Evolutionary conservation across 164 flowering plant species (phyloP).

Genomic region (Macadamia tetraphylla): DNA sequence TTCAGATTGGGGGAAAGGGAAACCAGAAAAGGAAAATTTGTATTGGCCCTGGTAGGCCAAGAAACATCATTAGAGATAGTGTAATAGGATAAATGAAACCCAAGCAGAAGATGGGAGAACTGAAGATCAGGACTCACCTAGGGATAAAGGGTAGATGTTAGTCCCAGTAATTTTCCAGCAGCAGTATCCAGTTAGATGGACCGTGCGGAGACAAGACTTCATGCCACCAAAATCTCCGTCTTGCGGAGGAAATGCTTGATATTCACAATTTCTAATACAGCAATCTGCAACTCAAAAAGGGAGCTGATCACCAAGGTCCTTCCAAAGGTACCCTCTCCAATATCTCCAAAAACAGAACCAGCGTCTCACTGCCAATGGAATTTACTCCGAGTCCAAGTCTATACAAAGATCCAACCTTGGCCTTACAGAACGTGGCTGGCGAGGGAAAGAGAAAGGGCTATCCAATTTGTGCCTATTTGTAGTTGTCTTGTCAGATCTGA

Average conservation of each 20-base stretch:
- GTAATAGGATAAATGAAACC: neutral
- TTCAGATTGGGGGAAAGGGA: neutral
- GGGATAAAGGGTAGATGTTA: too few species aligned
- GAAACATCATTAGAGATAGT: too few species aligned
- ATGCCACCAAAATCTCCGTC: neutral
- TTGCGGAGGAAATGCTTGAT: neutral
- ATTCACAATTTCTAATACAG: neutral
- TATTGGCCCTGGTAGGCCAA: neutral
- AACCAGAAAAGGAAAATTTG: neutral
- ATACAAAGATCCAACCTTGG: constrained; percentile 66
- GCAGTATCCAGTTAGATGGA: neutral
- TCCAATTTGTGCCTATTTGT: constrained; percentile 51
- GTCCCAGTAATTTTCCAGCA: neutral
- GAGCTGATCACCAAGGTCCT: neutral
- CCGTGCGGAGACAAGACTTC: neutral
- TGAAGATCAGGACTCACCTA: neutral
- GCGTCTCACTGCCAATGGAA: neutral
- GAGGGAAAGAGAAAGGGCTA: constrained; percentile 70
- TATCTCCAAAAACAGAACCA: neutral
- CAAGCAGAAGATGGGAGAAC: neutral
- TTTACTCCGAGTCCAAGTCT: constrained; percentile 74
- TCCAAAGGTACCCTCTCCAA: neutral
- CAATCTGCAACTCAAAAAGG: neutral
- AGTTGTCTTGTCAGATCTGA: constrained; percentile 32
- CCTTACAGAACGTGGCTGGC: constrained; percentile 79